Evolutionary conservation across 1,139 yeast genomes (phyloP), one percentile per base, ranked within the genome.

Genomic region (Pichia sp.): DNA sequence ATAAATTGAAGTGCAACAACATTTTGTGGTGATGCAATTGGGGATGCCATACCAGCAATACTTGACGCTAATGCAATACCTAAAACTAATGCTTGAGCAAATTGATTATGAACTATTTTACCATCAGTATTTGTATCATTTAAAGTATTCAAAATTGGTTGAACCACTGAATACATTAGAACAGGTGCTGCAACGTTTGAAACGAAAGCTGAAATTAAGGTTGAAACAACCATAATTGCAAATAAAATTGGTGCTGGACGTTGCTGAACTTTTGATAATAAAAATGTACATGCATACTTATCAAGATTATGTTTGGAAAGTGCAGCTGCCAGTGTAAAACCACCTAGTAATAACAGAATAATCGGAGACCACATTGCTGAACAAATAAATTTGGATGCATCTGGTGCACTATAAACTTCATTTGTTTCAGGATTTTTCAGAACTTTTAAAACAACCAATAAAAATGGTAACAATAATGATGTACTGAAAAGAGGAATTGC

Each of bases 121-220:
- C 50, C 50, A 38, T 47, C 43, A 16, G 42, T 20, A 10, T 90
- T 82, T 6, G 80, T 80, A 39, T 85, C 79, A 22, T 96, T 95
- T 37, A 89, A 66, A 0, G 94, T 84, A 56, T 95, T 75, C 55
- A 90, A 69, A 35, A 90, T 70, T 0, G 97, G 96, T 62, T 87
- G 96, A 48, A 92, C 83, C 54, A 90, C 83, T 2, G 96, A 87
- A 60, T 76, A 87, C 65, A 95, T 85, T 48, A 90, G 72, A 2
- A 90, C 97, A 0, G 97, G 97, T 0, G 97, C 92, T 1, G 97
- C 97, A 37, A 90, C 97, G 61, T 90, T 90, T 22, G 95, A 84
- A 41, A 90, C 92, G 95, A 96, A 90, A 89, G 92, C 90, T 11
- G 95, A 81, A 41, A 86, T 78, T 56, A 90, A 80, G 39, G 89